Evolutionary conservation across 2,329 filamentous ascomycete genomes (phyloP), one percentile per base, ranked within the genome.

Genomic region (Xylaria sp.): DNA sequence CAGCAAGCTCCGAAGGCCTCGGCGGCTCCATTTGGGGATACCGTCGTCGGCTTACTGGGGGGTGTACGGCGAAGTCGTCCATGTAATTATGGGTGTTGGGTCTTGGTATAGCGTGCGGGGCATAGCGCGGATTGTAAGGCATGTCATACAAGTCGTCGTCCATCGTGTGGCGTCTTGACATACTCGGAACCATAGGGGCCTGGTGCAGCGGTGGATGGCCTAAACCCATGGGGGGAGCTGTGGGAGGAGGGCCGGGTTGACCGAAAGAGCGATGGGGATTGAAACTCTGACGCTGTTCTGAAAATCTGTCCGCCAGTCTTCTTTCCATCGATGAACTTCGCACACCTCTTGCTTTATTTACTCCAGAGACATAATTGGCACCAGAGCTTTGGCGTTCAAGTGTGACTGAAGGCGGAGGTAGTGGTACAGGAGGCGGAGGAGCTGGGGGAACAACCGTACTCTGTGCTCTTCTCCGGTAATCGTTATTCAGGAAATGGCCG

Each of bases 401-500:
- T 2, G 78, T 72, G 25, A 75, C 66, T 9, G 76, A 64, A 15
- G 75, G 71, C 1, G 75, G 72, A 20, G 71, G 64, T 25, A 72
- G 59, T 6, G 79, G 80, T 23, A 75, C 76, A 1, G 78, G 76
- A 5, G 77, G 75, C 41, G 77, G 75, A 3, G 78, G 76, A 9
- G 73, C 73, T 43, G 75, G 78, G n/a, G 81, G 82, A 28, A 81
- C 75, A 36, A 80, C 73, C 12, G 80, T 76, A 2, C 77, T 79
- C 25, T 80, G 80, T 18, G 81, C 77, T 51, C 81, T 76, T 62
- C 81, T 80, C 56, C 83, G 79, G 69, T 88, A 90, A 69, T 88
- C 83, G 33, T 91, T 87, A 67, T 89, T 89, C 84, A 89, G 85
- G 74, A 89, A 88, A 73, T 91, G 88, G 15, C 82, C 83, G 1